phyloP scores from a whole-genome alignment of 1,284 basidiomycete genomes.

The Volvariella volvacea region DNA sequence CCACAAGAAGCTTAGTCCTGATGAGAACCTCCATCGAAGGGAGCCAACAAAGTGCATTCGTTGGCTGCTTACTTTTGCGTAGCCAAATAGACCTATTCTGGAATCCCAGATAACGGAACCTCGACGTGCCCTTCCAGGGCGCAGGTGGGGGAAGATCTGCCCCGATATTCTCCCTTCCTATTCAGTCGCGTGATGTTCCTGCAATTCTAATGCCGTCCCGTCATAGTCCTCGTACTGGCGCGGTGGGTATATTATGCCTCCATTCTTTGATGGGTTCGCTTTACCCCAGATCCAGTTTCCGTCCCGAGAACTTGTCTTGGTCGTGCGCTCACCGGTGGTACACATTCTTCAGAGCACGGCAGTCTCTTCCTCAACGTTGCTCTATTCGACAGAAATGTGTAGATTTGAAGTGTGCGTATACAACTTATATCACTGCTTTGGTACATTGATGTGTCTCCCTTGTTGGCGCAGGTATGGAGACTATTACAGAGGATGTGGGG shows the following conservation, averaged over 20 bases:
- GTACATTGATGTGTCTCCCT: constrained; percentile 3
- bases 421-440: constrained; percentile 4
- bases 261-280: constrained; percentile 4
- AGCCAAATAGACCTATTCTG: constrained; percentile 11
- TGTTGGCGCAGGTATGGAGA: constrained; percentile 43
- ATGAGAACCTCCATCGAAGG: constrained; percentile 3
- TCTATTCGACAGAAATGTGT: constrained; percentile 20
- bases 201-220: background rate
- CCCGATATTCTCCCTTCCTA: constrained; percentile 11
- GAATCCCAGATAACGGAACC: constrained; percentile 9
- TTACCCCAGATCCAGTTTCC: background rate
- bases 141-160: constrained; percentile 8
- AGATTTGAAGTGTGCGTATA: constrained; percentile 29
- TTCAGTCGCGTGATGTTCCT: constrained; percentile 21
- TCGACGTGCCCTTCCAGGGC: constrained; percentile 11
- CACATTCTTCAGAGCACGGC: too few species aligned
- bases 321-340: too few species aligned
- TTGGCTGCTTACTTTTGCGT: too few species aligned
- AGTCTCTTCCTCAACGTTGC: too few species aligned
- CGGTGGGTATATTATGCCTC: constrained; percentile 12
- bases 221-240: constrained; percentile 1
- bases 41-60: background rate
- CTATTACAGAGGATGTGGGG: constrained; percentile 58
- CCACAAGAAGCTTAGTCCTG: too few species aligned
- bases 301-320: too few species aligned